Conservation (phyloP, 805 yeast species). For the Candida pini region DNA sequence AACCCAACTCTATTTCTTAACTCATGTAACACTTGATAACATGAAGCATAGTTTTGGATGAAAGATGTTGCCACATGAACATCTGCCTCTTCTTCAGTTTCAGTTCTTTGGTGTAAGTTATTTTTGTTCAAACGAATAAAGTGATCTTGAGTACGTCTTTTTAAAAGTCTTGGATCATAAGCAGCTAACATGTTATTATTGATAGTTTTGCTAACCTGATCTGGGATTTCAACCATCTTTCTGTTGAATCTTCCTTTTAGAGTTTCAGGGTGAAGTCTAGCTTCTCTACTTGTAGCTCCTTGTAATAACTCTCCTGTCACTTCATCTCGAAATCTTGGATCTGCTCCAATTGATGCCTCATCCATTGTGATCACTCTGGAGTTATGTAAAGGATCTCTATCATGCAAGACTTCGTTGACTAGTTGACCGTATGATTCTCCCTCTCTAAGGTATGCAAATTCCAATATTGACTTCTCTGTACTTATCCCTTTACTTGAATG, state of each 20-base stretch:
- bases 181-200: constrained; percentile 55
- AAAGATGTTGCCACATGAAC: constrained; percentile 77
- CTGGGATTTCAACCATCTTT: constrained; percentile 50
- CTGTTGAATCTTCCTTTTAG: constrained; percentile 50
- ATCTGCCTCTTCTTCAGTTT: constrained; percentile 54
- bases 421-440: constrained; percentile 40
- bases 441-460: constrained; percentile 31
- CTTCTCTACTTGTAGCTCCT: constrained; percentile 44
- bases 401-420: constrained; percentile 33
- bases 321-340: constrained; percentile 28
- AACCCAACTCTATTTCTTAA: constrained; percentile 50
- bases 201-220: constrained; percentile 49
- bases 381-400: constrained; percentile 26
- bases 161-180: constrained; percentile 58
- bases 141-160: constrained; percentile 45
- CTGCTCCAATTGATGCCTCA: constrained; percentile 28
- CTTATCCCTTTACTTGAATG: constrained; percentile 16
- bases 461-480: constrained; percentile 20
- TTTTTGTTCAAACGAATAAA: constrained; percentile 39
- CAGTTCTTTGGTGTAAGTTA: constrained; percentile 41
- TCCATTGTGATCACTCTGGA: constrained; percentile 33
- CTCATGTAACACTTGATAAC: constrained; percentile 62
- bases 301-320: constrained; percentile 25
- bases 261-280: constrained; percentile 56
- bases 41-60: constrained; percentile 72